Percentiles rank a stretch among this genome's conserved stretches.
These are phyloP conservation scores for Phanerochaete carnosa DNA, from an alignment of 768 basidiomycete genomes.

Conservation along the genomic window DNA sequence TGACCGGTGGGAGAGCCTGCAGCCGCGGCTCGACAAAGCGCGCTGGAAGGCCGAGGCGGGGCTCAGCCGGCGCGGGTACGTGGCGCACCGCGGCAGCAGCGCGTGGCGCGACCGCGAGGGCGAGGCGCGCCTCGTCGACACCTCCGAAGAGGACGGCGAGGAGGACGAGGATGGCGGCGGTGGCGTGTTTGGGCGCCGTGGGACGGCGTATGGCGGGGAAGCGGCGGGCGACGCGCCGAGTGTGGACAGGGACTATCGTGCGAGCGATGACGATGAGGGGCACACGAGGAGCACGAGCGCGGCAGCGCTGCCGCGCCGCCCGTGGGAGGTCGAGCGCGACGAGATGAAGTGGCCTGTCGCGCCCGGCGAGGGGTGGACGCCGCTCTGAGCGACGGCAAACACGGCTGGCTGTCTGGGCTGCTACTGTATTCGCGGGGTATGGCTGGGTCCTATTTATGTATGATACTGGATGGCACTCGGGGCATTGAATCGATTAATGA, in stretches of 20 bases:
- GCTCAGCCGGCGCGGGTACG: conserved; percentile 56
- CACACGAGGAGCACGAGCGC: not conserved
- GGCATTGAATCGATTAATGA: too few relatives aligned
- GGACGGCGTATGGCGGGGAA: conserved; percentile 8
- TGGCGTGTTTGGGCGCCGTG: conserved; percentile 11
- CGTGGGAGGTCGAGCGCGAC: conserved; percentile 36
- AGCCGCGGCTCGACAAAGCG: conserved; percentile 59
- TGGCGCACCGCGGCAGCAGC: conserved; percentile 32
- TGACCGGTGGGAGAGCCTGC: conserved; percentile 37
- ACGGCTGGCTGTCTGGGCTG: too few relatives aligned
- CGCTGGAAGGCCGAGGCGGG: conserved; percentile 74
- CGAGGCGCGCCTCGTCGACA: conserved; percentile 31
- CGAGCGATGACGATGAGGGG: not conserved
- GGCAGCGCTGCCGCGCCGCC: conserved; percentile 1
- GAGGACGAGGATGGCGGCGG: conserved; percentile 3
- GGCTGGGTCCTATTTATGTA: too few relatives aligned
- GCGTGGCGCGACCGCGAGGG: conserved; percentile 31
- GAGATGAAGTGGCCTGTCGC: conserved; percentile 56
- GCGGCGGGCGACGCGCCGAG: conserved; percentile 29
- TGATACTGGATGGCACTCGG: too few relatives aligned
- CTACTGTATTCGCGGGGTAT: too few relatives aligned
- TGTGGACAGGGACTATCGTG: not conserved
- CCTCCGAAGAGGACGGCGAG: conserved; percentile 1
- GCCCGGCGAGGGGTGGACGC: conserved; percentile 49
- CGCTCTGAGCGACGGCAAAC: conserved; percentile 33